Evolutionary conservation across 2,329 filamentous ascomycete genomes (phyloP), one percentile per base, ranked within the genome.

Genomic region (Beauveria scarabaeidicola): DNA sequence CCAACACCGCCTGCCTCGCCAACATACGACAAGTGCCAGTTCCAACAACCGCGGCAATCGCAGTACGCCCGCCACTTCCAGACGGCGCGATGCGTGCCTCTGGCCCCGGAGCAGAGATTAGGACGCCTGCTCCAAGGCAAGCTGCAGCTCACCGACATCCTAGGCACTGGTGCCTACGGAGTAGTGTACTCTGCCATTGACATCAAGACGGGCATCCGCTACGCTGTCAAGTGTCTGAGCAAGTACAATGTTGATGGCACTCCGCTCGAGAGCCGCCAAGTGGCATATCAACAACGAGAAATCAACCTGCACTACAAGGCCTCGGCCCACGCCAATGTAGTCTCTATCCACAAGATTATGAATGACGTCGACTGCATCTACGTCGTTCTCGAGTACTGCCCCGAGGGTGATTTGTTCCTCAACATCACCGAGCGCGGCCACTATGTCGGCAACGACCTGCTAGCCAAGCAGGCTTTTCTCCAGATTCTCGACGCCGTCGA

Each of bases 401-500:
- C 91, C 7, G 94, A 97, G 74, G 94, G 94, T 70, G 94, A 99
- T 73, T 77, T 99, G 64, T 99, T 99, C 77, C 88, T 89, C 73
- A 97, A 95, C 77, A 99, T 99, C 76, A 97, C 94, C 63, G 93
- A 97, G 75, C 85, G 89, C 69, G 90, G 91, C 71, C 90, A 90
- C 73, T 99, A 96, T 73, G 87, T 96, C 68, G 90, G 90, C 75
- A 92, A 96, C 78, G 93, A 97, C 78, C 82, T 85, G 69, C 82
- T 96, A 72, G 89, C 89, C 80, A 91, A 88, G 78, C 84, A 84
- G 66, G 88, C 91, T 60, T 97, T 97, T 74, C 84, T 97, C 64
- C 94, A 99, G 75, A 90, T 99, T 69, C 76, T 99, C 81, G 90
- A 97, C 81, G 94, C 94, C 74, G 93, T 97, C 65, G 89, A 94